These are phyloP conservation scores for Penicillium brevicompactum DNA, from an alignment of 2,329 filamentous ascomycete species.

Conservation along the genomic window DNA sequence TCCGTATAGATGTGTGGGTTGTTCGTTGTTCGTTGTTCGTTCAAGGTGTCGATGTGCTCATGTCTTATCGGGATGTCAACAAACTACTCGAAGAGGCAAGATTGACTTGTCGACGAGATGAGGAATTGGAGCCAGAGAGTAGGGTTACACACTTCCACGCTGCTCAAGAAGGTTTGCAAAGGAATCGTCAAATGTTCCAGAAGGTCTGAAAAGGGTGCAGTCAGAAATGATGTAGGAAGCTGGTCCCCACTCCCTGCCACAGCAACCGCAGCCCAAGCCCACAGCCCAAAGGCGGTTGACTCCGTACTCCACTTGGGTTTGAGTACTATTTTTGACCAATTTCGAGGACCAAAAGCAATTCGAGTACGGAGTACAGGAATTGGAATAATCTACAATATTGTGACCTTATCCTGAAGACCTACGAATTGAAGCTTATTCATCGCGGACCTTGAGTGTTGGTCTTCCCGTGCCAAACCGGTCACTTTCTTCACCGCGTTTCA, in stretches of 20 bases:
- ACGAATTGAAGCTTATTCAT: no score
- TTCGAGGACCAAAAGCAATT: no score
- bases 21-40: neutral
- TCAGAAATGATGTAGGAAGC: constrained; percentile 25
- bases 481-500: neutral
- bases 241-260: constrained; percentile 38
- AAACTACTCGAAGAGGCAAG: constrained; percentile 37
- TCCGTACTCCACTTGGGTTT: no score
- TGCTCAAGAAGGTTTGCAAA: no score
- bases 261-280: constrained; percentile 28
- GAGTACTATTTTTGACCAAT: no score
- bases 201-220: neutral
- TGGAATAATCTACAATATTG: no score
- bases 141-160: no score
- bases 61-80: constrained; percentile 31
- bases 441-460: no score
- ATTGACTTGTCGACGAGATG: constrained; percentile 11
- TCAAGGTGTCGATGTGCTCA: neutral
- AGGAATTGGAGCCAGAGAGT: neutral
- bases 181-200: neutral
- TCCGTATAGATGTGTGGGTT: no score
- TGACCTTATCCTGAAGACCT: no score
- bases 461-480: neutral
- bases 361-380: no score
- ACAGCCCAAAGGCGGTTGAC: neutral